Evolutionary conservation across 768 basidiomycete species (phyloP).

Genomic region (Termitomyces bulborhizus): DNA sequence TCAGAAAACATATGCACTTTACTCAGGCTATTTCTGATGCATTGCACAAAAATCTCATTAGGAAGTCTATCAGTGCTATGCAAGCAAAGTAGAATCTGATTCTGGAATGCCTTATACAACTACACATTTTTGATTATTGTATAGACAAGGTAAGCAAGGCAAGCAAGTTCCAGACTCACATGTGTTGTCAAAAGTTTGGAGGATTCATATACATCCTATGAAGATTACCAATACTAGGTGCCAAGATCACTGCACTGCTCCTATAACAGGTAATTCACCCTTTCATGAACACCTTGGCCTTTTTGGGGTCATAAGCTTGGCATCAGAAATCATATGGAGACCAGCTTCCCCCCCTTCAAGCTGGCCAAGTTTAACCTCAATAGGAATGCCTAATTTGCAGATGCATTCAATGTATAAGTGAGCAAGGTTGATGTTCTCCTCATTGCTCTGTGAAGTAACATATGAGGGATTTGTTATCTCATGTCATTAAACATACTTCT

Average conservation of each 20-base stretch:
- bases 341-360: conserved; percentile 46
- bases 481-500: conserved; percentile 20
- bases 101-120: conserved; percentile 30
- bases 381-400: conserved; percentile 29
- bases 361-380: conserved; percentile 42
- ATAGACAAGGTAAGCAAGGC: neutral
- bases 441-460: conserved; percentile 31
- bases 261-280: conserved; percentile 24
- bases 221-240: conserved; percentile 42
- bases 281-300: conserved; percentile 35
- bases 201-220: conserved; percentile 40
- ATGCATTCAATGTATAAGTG: conserved; percentile 40
- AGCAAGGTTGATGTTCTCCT: conserved; percentile 39
- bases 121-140: conserved; percentile 10
- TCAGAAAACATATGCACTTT: conserved; percentile 20
- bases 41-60: conserved; percentile 36
- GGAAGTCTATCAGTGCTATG: conserved; percentile 42
- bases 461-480: neutral
- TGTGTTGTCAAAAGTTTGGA: conserved; percentile 39
- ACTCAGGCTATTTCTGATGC: conserved; percentile 39
- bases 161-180: conserved; percentile 19
- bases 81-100: conserved; percentile 31
- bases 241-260: conserved; percentile 37
- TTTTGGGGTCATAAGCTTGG: conserved; percentile 38
- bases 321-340: conserved; percentile 37